Percentiles rank a stretch among this genome's conserved stretches.
Evolutionary conservation across 2,329 filamentous ascomycete species (phyloP).

Genomic region (Alternaria metachromatica): DNA sequence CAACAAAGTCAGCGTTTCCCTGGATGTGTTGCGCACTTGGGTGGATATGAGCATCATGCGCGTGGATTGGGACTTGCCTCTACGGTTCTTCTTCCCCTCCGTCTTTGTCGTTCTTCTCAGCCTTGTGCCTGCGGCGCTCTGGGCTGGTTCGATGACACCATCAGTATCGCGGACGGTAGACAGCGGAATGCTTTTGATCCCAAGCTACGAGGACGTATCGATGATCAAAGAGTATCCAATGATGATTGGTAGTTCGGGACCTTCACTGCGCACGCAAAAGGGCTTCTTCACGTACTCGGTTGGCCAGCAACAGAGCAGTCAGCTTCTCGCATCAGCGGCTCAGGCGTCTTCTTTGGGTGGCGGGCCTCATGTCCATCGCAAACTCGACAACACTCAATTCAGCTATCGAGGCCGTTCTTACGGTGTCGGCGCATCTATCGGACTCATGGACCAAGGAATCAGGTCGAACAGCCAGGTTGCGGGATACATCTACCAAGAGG

Average conservation of each 20-base stretch:
- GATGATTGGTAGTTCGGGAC: constrained; percentile 31
- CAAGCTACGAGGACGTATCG: constrained; percentile 34
- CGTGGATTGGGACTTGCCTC: constrained; percentile 37
- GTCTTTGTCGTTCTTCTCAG: constrained; percentile 29
- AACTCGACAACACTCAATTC: constrained; percentile 37
- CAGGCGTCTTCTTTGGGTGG: constrained; percentile 28
- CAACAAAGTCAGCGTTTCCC: constrained; percentile 29
- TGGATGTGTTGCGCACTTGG: constrained; percentile 38
- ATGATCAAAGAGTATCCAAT: constrained; percentile 38
- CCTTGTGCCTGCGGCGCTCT: constrained; percentile 35
- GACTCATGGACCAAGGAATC: constrained; percentile 28
- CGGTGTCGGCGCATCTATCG: constrained; percentile 53
- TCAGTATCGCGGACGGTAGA: constrained; percentile 24
- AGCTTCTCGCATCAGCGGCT: constrained; percentile 32
- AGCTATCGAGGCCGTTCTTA: constrained; percentile 48
- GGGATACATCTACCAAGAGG: constrained; percentile 45
- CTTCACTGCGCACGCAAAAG: constrained; percentile 29
- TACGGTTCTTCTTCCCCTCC: constrained; percentile 38
- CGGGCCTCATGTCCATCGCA: constrained; percentile 26
- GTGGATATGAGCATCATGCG: constrained; percentile 33
- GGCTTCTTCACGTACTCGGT: constrained; percentile 39
- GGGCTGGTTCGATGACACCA: constrained; percentile 41
- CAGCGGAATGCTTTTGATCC: constrained; percentile 24
- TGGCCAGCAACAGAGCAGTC: constrained; percentile 31
- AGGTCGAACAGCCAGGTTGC: constrained; percentile 23